phyloP scores from a whole-genome alignment of 192 early-diverging fungal genomes.

The Tieghemiomyces parasiticus region DNA sequence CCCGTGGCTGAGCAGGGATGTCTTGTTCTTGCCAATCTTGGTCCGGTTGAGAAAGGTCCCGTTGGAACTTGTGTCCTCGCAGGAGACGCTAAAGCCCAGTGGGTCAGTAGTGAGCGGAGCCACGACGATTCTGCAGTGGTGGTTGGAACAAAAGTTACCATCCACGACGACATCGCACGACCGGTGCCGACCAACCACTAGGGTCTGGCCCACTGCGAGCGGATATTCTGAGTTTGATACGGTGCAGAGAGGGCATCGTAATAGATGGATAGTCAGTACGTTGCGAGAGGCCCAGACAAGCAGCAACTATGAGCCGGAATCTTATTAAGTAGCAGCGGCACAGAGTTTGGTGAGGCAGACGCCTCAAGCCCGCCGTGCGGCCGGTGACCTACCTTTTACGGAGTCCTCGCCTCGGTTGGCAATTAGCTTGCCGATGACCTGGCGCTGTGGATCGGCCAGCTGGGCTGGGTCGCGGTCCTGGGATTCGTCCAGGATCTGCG shows the following conservation, averaged over 20 bases:
- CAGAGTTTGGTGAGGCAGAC: neutral
- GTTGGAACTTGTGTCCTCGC: constrained; percentile 42
- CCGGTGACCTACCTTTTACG: neutral
- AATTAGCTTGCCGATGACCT: constrained; percentile 30
- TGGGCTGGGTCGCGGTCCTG: constrained; percentile 13
- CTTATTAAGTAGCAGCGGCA: neutral
- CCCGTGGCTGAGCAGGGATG: constrained; percentile 38
- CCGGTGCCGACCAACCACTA: constrained; percentile 30
- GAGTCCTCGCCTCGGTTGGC: constrained; percentile 20
- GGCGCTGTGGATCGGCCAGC: constrained; percentile 14
- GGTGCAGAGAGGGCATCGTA: neutral
- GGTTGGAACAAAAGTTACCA: constrained; percentile 30
- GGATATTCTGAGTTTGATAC: constrained; percentile 1
- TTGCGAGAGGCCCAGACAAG: no score
- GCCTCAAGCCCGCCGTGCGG: neutral
- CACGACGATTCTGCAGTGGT: constrained; percentile 27
- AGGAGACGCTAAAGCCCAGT: constrained; percentile 18
- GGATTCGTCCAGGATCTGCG: constrained; percentile 31
- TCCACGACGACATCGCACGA: constrained; percentile 28
- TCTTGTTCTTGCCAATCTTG: constrained; percentile 33
- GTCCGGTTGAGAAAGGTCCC: constrained; percentile 38
- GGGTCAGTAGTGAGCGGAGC: constrained; percentile 18
- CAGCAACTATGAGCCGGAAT: no score
- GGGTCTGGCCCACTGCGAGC: constrained; percentile 22
- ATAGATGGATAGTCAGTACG: neutral